Evolutionary conservation across 441 rosid species (phyloP).

Genomic region (Aquilaria agallochum): DNA sequence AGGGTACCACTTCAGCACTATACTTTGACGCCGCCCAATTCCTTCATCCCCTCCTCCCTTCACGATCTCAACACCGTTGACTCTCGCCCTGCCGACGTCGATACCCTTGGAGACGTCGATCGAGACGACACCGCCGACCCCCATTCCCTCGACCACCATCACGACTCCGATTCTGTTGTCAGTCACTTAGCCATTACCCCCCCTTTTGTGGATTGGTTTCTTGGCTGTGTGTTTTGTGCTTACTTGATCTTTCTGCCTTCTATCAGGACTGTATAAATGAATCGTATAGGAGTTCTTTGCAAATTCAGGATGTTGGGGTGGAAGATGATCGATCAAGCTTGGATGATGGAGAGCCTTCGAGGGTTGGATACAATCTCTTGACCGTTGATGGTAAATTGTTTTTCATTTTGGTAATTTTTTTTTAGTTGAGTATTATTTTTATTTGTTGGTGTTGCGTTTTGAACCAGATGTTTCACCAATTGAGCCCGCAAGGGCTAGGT

Average conservation of each 20-base stretch:
- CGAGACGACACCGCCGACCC: slow-evolving; percentile 42
- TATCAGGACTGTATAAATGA: slow-evolving; percentile 72
- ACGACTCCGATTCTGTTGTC: slow-evolving; percentile 47
- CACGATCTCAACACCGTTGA: slow-evolving; percentile 81
- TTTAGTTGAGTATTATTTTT: neutral
- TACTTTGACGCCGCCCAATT: slow-evolving; percentile 59
- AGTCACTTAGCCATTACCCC: slow-evolving; percentile 5
- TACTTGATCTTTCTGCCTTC: neutral
- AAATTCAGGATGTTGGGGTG: slow-evolving; percentile 53
- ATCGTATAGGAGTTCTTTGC: slow-evolving; percentile 61
- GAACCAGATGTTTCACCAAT: slow-evolving; percentile 78
- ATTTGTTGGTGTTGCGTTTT: neutral
- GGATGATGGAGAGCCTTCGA: slow-evolving; percentile 48
- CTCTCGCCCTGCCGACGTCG: slow-evolving; percentile 40
- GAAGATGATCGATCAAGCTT: slow-evolving; percentile 64
- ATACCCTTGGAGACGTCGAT: slow-evolving; percentile 31
- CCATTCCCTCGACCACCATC: slow-evolving; percentile 25
- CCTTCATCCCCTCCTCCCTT: slow-evolving; percentile 52
- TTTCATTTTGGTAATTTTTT: neutral
- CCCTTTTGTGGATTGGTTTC: neutral
- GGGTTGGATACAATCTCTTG: slow-evolving; percentile 44
- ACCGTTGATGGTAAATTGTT: slow-evolving; percentile 51
- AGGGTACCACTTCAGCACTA: slow-evolving; percentile 78
- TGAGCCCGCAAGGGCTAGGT: slow-evolving; percentile 77
- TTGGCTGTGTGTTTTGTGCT: neutral